Conservation (phyloP, 2,329 filamentous ascomycete species). For the Botrytis cinerea region DNA sequence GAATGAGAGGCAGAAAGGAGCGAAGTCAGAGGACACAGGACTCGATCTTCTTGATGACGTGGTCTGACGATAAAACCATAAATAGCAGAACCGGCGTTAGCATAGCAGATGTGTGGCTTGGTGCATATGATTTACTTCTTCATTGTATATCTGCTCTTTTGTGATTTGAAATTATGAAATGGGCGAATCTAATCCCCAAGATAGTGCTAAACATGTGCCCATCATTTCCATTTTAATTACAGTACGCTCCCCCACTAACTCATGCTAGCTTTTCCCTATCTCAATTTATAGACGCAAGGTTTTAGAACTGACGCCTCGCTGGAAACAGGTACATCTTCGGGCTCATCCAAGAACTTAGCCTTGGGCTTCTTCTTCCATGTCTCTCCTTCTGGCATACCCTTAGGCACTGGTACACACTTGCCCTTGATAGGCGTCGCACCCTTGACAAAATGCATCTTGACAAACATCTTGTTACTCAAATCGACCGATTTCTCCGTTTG, state of each 20-base stretch:
- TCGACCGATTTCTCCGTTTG: conserved; percentile 68
- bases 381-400: conserved; percentile 54
- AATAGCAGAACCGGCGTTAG: conserved; percentile 7
- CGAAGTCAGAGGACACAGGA: background rate
- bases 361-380: conserved; percentile 73
- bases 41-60: background rate
- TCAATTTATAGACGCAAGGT: conserved; percentile 93
- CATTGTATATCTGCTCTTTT: background rate
- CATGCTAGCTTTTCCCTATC: conserved; percentile 42
- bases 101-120: conserved; percentile 13
- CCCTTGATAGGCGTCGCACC: conserved; percentile 72
- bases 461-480: conserved; percentile 95
- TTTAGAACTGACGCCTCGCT: conserved; percentile 73
- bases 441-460: conserved; percentile 94
- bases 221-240: background rate
- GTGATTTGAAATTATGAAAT: background rate
- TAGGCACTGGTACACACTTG: conserved; percentile 60
- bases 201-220: background rate
- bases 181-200: background rate
- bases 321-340: conserved; percentile 57
- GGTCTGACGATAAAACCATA: background rate
- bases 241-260: background rate
- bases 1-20: conserved; percentile 11
- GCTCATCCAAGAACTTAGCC: conserved; percentile 69
- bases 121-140: background rate